Base-by-base conservation (phyloP, 331 rosid genomes). In the Malus hybrid region DNA sequence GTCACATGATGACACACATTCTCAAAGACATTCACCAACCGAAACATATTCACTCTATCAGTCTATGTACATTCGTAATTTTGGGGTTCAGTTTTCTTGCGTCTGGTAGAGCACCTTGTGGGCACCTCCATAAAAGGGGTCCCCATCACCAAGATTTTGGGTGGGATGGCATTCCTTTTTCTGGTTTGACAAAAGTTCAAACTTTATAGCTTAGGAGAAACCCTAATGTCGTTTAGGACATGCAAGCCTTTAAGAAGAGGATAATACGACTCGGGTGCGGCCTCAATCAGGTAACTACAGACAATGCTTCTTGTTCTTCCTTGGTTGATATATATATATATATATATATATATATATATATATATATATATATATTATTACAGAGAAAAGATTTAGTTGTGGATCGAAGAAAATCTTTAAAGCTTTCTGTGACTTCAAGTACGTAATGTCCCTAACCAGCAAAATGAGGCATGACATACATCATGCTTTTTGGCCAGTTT, bases 361-460 rank as follows among this genome's bases (percentile, higher is more conserved):
- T 10, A 1, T 10, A 2, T 42, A 3, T 42, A 6, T 8, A 11
- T 44, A 11, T 50, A 50, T 50, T 32, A 3, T 44, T 42, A 42
- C 48, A 10, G 20, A 52, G 57, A 15, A 65, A 56, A 67, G 76
- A 80, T 89, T 81, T 72, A 82, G 82, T 42, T 80, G 83, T 62
- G 75, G 83, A 84, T 83, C 82, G 78, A 74, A 77, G 32, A 76
- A 87, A 84, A 87, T 87, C 90, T 80, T 73, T 48, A 4, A 79
- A 77, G 85, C 90, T 82, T 87, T 87, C 60, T 75, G 73, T 57
- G 76, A 33, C 73, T 65, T 76, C 82, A 50, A 84, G 86, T 83
- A 81, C 83, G 89, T 69, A 85, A 86, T 85, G 82, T 76, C 88
- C 82, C 65, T 79, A 81, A 78, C 70, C 78, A 84, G 89, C 69